These are phyloP conservation scores for Pseudonitzschia multiseries DNA, from an alignment of 108 stramenopile genomes.

Conservation along the genomic window DNA sequence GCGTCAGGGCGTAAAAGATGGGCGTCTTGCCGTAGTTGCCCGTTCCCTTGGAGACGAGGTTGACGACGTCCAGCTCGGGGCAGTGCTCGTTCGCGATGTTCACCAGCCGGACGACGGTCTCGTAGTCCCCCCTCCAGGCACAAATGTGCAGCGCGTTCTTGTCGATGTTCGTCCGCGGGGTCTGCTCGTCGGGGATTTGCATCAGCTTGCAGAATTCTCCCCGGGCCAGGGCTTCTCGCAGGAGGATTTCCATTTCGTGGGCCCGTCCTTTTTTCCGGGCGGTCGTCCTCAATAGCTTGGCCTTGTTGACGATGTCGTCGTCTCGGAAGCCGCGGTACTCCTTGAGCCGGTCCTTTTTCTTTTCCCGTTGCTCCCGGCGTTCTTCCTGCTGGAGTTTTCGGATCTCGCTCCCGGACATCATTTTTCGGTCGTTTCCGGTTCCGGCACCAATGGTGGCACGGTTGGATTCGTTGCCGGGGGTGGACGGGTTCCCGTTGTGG, in stretches of 20 bases:
- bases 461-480: not conserved
- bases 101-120: constrained; percentile 49
- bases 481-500: too few relatives aligned
- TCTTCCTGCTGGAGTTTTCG: constrained; percentile 13
- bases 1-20: constrained; percentile 74
- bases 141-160: constrained; percentile 71
- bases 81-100: constrained; percentile 22
- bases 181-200: not conserved
- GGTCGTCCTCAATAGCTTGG: constrained; percentile 25
- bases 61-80: constrained; percentile 34
- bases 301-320: constrained; percentile 4
- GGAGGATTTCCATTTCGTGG: constrained; percentile 16
- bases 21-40: constrained; percentile 81
- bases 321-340: constrained; percentile 17
- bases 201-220: constrained; percentile 17
- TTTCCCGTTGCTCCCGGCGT: constrained; percentile 1
- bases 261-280: constrained; percentile 25
- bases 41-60: constrained; percentile 44
- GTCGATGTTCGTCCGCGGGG: not conserved
- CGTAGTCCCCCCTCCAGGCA: constrained; percentile 64
- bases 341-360: constrained; percentile 22
- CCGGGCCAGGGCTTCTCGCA: constrained; percentile 16
- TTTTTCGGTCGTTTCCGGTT: not conserved
- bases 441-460: too few relatives aligned
- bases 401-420: not conserved